phyloP scores from a whole-genome alignment of 2,329 filamentous ascomycete genomes.

The Thermothelomyces thermophilus region DNA sequence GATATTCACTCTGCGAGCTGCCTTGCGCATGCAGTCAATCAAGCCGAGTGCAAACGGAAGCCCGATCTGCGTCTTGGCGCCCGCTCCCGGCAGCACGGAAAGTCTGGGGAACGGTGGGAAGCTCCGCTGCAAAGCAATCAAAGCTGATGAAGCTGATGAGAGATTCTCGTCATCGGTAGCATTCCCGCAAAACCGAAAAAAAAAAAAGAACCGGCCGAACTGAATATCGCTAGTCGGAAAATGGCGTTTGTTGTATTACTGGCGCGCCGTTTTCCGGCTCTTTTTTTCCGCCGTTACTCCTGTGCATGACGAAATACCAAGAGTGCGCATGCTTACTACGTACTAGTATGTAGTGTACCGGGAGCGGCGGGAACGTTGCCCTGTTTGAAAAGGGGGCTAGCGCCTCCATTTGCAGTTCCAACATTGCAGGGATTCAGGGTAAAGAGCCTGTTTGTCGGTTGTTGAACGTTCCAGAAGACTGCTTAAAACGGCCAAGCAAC shows the following conservation, averaged over 20 bases:
- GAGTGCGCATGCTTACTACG: too few species aligned
- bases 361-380: too few species aligned
- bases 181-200: neutral
- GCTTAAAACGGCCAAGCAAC: slow-evolving; percentile 24
- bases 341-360: too few species aligned
- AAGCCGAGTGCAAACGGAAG: too few species aligned
- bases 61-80: slow-evolving; percentile 20
- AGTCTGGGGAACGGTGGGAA: slow-evolving; percentile 22
- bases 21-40: too few species aligned
- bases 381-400: neutral
- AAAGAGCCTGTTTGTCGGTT: neutral
- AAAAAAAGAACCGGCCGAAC: neutral
- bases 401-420: neutral
- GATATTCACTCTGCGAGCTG: too few species aligned
- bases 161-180: neutral
- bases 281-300: neutral
- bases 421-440: slow-evolving; percentile 6
- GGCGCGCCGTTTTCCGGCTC: slow-evolving; percentile 20
- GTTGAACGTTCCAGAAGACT: slow-evolving; percentile 24
- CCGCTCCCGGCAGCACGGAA: slow-evolving; percentile 21
- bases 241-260: too few species aligned
- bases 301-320: too few species aligned
- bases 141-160: neutral
- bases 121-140: neutral
- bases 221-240: slow-evolving; percentile 23